A percentile compares a stretch with the other conserved stretches of the same genome.
Evolutionary conservation across 2,329 filamentous ascomycete species (phyloP).

Genomic region (Botrytis squamosa): DNA sequence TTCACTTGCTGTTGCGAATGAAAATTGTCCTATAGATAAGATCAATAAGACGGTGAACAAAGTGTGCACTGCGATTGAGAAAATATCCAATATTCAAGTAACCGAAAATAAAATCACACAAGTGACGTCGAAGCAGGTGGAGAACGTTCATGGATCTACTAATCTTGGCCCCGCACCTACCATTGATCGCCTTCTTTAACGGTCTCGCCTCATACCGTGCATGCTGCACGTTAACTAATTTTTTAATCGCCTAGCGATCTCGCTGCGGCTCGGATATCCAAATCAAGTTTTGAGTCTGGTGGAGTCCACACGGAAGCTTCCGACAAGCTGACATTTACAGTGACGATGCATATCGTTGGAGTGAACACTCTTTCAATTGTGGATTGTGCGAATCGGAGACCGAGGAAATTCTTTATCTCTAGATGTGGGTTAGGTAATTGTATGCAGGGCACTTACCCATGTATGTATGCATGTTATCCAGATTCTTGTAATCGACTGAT

Average conservation of each 20-base stretch:
- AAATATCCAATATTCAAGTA: background rate
- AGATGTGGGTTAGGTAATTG: background rate
- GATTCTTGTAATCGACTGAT: background rate
- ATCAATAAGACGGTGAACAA: background rate
- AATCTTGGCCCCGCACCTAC: background rate
- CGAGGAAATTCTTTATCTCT: background rate
- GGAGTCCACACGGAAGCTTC: background rate
- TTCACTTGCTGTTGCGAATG: background rate
- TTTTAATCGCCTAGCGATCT: background rate
- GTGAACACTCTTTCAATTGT: background rate
- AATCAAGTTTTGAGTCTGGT: background rate
- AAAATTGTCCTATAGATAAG: background rate
- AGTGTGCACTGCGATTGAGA: background rate
- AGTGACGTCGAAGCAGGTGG: background rate
- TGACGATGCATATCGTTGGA: background rate
- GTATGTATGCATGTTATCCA: background rate
- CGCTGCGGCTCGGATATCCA: background rate
- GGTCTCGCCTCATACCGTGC: background rate
- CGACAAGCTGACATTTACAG: background rate
- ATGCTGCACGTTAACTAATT: background rate
- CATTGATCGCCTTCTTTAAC: background rate
- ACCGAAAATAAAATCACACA: background rate
- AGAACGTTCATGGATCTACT: background rate
- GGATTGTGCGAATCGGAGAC: background rate
- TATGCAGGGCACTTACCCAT: background rate